These are phyloP conservation scores for Flaveria trinervia DNA, from an alignment of 129 eudicot species.

Conservation along the genomic window DNA sequence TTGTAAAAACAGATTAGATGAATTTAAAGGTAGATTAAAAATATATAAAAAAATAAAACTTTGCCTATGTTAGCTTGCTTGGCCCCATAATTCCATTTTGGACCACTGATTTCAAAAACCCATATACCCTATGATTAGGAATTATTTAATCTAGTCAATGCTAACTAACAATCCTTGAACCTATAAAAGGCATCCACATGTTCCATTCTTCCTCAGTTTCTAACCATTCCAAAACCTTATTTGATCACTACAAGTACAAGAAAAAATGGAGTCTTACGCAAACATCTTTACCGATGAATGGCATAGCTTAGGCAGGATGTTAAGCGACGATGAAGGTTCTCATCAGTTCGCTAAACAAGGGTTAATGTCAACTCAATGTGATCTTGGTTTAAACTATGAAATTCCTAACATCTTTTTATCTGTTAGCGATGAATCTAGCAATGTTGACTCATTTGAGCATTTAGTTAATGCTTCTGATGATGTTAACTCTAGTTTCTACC, in stretches of 20 bases:
- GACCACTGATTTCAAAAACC: too few relatives aligned
- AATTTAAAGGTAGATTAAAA: too few relatives aligned
- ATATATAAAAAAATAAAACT: too few relatives aligned
- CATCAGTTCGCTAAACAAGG: slow-evolving; percentile 23
- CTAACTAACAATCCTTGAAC: slow-evolving; percentile 31
- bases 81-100: too few relatives aligned
- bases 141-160: slow-evolving; percentile 49
- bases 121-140: slow-evolving; percentile 36
- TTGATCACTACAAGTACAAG: slow-evolving; percentile 3
- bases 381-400: not conserved
- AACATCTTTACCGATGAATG: slow-evolving; percentile 68
- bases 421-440: slow-evolving; percentile 20
- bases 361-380: not conserved
- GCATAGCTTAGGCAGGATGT: slow-evolving; percentile 57
- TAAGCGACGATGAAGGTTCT: slow-evolving; percentile 40
- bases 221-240: slow-evolving; percentile 29
- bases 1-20: too few relatives aligned
- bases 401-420: not conserved
- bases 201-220: slow-evolving; percentile 26
- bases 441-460: slow-evolving; percentile 24
- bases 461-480: slow-evolving; percentile 25
- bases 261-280: slow-evolving; percentile 55
- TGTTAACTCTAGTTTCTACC: slow-evolving; percentile 28
- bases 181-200: slow-evolving; percentile 41
- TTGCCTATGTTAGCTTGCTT: too few relatives aligned